Evolutionary conservation across 257 asterid species (phyloP), one percentile per base, ranked within the genome.

Genomic region (Ligustrum vulgare): DNA sequence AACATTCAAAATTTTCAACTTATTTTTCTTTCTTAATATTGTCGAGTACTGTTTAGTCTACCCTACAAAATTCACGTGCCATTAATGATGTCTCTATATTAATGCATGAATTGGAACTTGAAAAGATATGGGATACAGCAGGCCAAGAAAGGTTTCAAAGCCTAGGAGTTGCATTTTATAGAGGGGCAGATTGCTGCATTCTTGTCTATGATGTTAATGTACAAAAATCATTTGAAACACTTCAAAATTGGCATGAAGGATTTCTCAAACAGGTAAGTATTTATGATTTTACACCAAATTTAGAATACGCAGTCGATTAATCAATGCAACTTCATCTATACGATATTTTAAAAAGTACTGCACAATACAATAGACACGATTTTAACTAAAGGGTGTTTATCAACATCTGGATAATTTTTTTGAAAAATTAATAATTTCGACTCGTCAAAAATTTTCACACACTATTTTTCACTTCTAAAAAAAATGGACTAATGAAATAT

Each of bases 181-280:
- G 97, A 85, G 98, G 98, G 4, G 97, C 98, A 20, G 98, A 93
- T 84, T 93, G 98, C 60, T 93, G 97, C 80, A 88, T 87, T 74
- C 93, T 93, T 23, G 93, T 90, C 32, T 92, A 86, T 41, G 98
- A 90, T 78, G 96, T 91, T 20, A 92, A 91, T 79, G 81, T 86
- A 0, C 84, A 81, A 20, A 93, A 93, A 79, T 87, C 97, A 23
- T 93, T 93, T 72, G 96, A 90, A 82, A 91, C 89, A 10, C 96
- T 93, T 82, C 94, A 89, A 65, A 84, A 79, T 58, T 93, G 98
- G 98, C 91, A 89, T 51, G 75, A 83, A 51, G 91, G 91, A 23
- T 91, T 93, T 70, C 93, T 93, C 85, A 90, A 89, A 75, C 96
- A 90, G 93, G 97, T 80, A 18, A 45, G 25, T 51, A 5, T 9